A percentile compares a stretch with the other conserved stretches of the same genome.
phyloP scores from a whole-genome alignment of 306 rosid genomes.

The Dryas drummondii region DNA sequence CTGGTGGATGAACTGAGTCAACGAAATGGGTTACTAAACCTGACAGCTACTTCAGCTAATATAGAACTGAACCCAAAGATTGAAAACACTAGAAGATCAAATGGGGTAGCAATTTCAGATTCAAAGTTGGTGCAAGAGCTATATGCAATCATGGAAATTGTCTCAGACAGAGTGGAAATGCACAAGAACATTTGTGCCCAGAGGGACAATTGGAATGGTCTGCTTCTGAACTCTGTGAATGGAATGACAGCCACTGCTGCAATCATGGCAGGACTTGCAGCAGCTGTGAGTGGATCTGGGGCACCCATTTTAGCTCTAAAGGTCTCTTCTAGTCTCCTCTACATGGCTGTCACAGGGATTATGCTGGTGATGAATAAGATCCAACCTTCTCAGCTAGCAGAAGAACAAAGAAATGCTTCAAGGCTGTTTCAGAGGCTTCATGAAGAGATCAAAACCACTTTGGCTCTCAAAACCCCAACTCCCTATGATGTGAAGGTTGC shows the following conservation, averaged over 20 bases:
- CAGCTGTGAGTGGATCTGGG: constrained; percentile 22
- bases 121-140: constrained; percentile 33
- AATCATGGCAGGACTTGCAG: constrained; percentile 58
- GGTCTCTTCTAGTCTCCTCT: constrained; percentile 63
- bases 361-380: constrained; percentile 59
- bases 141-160: constrained; percentile 50
- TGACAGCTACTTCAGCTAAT: constrained; percentile 8
- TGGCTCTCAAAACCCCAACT: constrained; percentile 28
- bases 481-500: constrained; percentile 42
- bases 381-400: constrained; percentile 85
- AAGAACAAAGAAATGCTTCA: constrained; percentile 66
- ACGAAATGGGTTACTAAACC: constrained; percentile 4
- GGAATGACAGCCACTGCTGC: constrained; percentile 67
- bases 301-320: constrained; percentile 51
- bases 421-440: constrained; percentile 67
- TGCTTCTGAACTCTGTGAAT: constrained; percentile 53
- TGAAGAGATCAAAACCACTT: constrained; percentile 42
- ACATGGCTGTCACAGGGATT: constrained; percentile 54
- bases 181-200: constrained; percentile 63
- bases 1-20: background rate
- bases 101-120: constrained; percentile 1
- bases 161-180: constrained; percentile 67
- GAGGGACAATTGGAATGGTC: constrained; percentile 68
- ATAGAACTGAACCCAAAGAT: constrained; percentile 4
- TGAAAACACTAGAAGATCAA: constrained; percentile 4